Percentiles rank a stretch among this genome's conserved stretches.
phyloP scores from a whole-genome alignment of 2,329 filamentous ascomycete species.

The Neofusicoccum ribis region DNA sequence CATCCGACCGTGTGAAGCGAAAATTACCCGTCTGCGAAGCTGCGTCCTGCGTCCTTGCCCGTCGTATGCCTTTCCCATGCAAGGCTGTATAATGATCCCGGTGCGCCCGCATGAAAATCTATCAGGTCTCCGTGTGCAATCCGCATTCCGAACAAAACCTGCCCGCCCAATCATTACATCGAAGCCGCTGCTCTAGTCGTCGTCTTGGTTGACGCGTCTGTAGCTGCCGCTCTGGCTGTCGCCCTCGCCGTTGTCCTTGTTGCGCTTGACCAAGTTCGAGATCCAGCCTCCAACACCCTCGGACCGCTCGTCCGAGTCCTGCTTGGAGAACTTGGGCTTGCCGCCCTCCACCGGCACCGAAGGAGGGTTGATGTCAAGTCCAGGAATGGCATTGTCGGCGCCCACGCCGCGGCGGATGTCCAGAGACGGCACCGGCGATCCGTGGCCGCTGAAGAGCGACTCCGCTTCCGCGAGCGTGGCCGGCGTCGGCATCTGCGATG shows the following conservation, averaged over 20 bases:
- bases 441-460: constrained; percentile 70
- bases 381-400: constrained; percentile 71
- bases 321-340: constrained; percentile 45
- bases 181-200: constrained; percentile 23
- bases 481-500: constrained; percentile 78
- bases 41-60: not conserved
- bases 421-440: constrained; percentile 78
- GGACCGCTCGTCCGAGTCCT: constrained; percentile 28
- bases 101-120: constrained; percentile 16
- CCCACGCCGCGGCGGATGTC: constrained; percentile 62
- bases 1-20: not conserved
- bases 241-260: constrained; percentile 47
- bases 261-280: constrained; percentile 62
- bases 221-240: constrained; percentile 47
- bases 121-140: constrained; percentile 16
- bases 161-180: not conserved
- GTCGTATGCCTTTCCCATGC: constrained; percentile 6
- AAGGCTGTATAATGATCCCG: constrained; percentile 14
- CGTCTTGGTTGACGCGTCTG: constrained; percentile 48
- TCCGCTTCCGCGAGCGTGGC: constrained; percentile 75
- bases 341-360: constrained; percentile 56
- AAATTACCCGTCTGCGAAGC: not conserved
- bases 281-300: constrained; percentile 71
- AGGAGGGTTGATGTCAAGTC: constrained; percentile 79
- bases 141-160: constrained; percentile 12